Evolutionary conservation across 2,329 filamentous ascomycete genomes (phyloP), one percentile per base, ranked within the genome.

Genomic region (Pezicula neosporulosa): DNA sequence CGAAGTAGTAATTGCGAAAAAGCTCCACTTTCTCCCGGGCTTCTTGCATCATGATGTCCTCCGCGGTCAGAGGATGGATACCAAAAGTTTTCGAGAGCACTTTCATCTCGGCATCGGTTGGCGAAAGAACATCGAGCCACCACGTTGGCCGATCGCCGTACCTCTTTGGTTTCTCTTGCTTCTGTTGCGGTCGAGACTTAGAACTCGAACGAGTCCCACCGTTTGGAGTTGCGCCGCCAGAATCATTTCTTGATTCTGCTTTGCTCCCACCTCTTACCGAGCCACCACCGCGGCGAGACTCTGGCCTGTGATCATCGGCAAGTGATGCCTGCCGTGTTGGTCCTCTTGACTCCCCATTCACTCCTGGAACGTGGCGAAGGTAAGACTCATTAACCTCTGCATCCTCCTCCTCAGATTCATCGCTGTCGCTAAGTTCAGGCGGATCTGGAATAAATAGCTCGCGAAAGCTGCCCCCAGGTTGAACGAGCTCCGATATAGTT

Each of bases 11-110:
- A 67, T 96, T 89, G 33, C 90, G 86, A 76, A 99, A 99, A 1
- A 99, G 78, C 68, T 99, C 94, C 1, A 99, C 94, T 72, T 99
- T 99, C 66, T 99, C 94, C 19, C 94, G 92, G 38, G 92, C 89
- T 73, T 99, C 94, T 68, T 97, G 90, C 75, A 97, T 86, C 80
- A 97, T 87, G 62, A 99, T 97, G 66, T 99, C 94, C 69, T 99
- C 94, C 2, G 90, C 87, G 0, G 94, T 99, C 52, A 99, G 74
- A 0, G 94, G 92, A 71, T 99, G 94, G 54, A 99, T 97, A 15
- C 91, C 90, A 66, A 99, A 99, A 0, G 94, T 82, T 65, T 95
- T 96, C 28, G 90, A 85, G 38, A 99, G 80, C 8, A 94, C 84
- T 66, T 92, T 93, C 94, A 99, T 97, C 71, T 99, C 94, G 0